phyloP scores from a whole-genome alignment of 345 rosid genomes.

The Moricandia arvensis region DNA sequence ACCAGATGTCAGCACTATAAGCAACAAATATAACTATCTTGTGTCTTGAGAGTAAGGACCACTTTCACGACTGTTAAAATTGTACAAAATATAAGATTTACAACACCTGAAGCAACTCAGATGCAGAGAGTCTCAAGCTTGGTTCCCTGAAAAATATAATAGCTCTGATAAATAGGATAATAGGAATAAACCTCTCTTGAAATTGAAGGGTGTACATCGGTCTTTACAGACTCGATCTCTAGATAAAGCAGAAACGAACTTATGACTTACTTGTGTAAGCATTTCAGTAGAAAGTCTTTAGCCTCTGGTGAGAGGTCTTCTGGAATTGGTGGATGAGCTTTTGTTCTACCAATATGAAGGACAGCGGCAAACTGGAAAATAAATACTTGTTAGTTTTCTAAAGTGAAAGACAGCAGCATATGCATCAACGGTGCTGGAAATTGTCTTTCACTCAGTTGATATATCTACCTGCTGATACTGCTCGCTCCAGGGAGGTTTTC shows the following conservation, averaged over 20 bases:
- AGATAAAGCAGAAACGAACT: conserved; percentile 16
- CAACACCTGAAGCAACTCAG: conserved; percentile 73
- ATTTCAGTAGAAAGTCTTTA: conserved; percentile 77
- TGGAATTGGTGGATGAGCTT: conserved; percentile 95
- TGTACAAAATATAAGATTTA: conserved; percentile 6
- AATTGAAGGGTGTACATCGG: conserved; percentile 12
- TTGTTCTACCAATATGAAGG: conserved; percentile 84
- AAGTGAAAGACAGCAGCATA: not conserved
- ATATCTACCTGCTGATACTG: conserved; percentile 80
- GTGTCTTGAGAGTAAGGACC: conserved; percentile 1
- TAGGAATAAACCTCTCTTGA: not conserved
- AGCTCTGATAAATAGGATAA: not conserved
- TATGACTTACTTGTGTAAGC: conserved; percentile 67
- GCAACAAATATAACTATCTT: conserved; percentile 15
- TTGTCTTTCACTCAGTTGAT: conserved; percentile 20
- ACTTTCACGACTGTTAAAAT: conserved; percentile 3
- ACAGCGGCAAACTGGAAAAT: conserved; percentile 94
- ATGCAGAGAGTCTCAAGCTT: conserved; percentile 65
- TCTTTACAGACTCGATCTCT: not conserved
- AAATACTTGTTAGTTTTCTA: conserved; percentile 19
- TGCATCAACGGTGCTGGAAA: conserved; percentile 9
- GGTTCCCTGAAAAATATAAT: conserved; percentile 64
- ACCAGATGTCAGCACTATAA: conserved; percentile 20
- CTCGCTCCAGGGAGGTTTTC: conserved; percentile 98
- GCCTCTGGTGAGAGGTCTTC: conserved; percentile 82